These are phyloP conservation scores for Colletotrichum eleusines DNA, from an alignment of 2,329 filamentous ascomycete species.

Conservation along the genomic window DNA sequence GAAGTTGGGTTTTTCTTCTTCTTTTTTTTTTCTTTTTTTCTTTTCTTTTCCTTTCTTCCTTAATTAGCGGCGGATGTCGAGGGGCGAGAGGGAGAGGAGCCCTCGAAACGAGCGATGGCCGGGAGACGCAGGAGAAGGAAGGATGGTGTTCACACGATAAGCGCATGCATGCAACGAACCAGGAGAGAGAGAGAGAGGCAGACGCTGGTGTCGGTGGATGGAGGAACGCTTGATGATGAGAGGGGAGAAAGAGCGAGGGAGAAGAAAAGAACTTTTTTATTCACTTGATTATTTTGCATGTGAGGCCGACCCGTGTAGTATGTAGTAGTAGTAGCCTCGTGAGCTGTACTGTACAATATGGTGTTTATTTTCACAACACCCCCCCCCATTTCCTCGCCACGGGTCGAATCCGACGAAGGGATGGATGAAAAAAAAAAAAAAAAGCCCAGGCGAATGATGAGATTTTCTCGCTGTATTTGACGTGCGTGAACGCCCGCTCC, in stretches of 20 bases:
- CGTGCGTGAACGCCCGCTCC: too few relatives aligned
- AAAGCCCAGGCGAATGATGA: too few relatives aligned
- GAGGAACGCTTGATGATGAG: not conserved
- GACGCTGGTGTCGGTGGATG: not conserved
- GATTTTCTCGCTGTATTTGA: too few relatives aligned
- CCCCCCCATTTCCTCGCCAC: too few relatives aligned
- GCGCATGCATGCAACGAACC: slow-evolving; percentile 38
- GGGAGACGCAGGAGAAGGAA: not conserved
- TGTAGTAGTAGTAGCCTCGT: slow-evolving; percentile 20
- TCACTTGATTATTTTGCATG: not conserved
- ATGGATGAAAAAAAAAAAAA: too few relatives aligned
- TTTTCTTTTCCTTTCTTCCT: not conserved
- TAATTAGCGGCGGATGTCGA: not conserved
- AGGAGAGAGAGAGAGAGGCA: too few relatives aligned
- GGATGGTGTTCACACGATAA: slow-evolving; percentile 36
- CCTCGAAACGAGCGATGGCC: too few relatives aligned
- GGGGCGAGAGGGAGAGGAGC: too few relatives aligned
- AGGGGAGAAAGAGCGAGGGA: not conserved
- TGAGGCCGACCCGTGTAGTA: slow-evolving; percentile 1
- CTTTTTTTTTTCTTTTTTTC: not conserved
- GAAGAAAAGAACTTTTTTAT: not conserved
- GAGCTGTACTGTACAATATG: slow-evolving; percentile 17
- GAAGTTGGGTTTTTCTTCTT: not conserved
- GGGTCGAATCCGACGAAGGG: too few relatives aligned
- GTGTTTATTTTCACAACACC: too few relatives aligned